Evolutionary conservation across 2,329 filamentous ascomycete genomes (phyloP).

Genomic region (Ophiostoma himal-ulmi): DNA sequence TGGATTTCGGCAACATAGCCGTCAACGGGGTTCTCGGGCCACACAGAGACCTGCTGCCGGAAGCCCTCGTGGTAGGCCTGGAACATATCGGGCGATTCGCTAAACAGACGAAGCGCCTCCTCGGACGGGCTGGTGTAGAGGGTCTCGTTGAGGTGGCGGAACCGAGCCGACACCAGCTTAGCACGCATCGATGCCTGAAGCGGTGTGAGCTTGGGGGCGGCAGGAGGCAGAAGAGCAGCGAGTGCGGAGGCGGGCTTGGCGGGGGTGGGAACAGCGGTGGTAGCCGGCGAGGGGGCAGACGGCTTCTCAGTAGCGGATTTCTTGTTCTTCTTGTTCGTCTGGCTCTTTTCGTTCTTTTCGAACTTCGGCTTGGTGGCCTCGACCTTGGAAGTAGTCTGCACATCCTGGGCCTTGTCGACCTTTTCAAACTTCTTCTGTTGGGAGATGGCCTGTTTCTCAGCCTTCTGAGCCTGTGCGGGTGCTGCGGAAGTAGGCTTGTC

Average conservation of each 20-base stretch:
- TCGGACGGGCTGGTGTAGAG: slow-evolving; percentile 87
- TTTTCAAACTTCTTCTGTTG: background rate
- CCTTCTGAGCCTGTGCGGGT: background rate
- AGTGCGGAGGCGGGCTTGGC: slow-evolving; percentile 30
- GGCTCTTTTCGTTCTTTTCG: slow-evolving; percentile 21
- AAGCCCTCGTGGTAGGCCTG: slow-evolving; percentile 95
- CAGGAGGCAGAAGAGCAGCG: slow-evolving; percentile 41
- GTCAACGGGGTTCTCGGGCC: slow-evolving; percentile 95
- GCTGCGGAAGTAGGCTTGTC: slow-evolving; percentile 3
- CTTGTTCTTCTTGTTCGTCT: slow-evolving; percentile 1
- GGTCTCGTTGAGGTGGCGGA: slow-evolving; percentile 94
- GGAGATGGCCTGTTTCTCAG: background rate
- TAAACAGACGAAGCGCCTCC: slow-evolving; percentile 78
- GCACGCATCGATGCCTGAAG: slow-evolving; percentile 91
- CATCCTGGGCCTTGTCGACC: background rate
- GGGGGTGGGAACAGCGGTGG: background rate
- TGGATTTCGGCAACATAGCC: slow-evolving; percentile 70
- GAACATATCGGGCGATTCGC: slow-evolving; percentile 85
- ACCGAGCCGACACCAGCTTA: slow-evolving; percentile 90
- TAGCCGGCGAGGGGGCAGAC: slow-evolving; percentile 8
- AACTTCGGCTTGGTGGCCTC: background rate
- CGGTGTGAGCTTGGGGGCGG: slow-evolving; percentile 63
- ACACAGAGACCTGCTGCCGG: slow-evolving; percentile 87
- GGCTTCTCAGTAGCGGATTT: slow-evolving; percentile 5
- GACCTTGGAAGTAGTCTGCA: background rate